Evolutionary conservation across 306 rosid genomes (phyloP), one percentile per base, ranked within the genome.

Genomic region (Vigna unguiculata): DNA sequence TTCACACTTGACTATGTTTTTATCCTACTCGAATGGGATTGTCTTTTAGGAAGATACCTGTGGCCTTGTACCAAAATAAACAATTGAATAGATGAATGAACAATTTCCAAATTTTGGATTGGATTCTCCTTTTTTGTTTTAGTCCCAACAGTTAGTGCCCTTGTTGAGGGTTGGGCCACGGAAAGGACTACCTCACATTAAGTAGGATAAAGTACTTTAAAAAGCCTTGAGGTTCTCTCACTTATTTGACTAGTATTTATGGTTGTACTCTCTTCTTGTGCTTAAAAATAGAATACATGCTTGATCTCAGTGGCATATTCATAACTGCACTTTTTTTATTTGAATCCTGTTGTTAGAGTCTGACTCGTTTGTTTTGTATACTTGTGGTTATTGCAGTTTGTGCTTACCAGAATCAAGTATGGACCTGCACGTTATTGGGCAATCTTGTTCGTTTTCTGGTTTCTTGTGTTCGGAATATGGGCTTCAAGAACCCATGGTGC

Each of bases 361-460:
- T 84, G 55, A 74, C 32, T 69, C 38, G 40, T 72, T 73, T 64
- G 22, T 75, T 70, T 57, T 53, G 43, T 53, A 51, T 86, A 74
- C 34, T 67, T 74, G 65, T 61, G 17, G 64, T 71, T 84, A 69
- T 76, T 83, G 87, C 92, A 95, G 98, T 95, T 92, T 80, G 97
- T 95, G 87, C 97, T 95, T 17, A 90, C 93, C 55, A 95, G 97
- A 85, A 92, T 95, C 83, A 95, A 86, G 90, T 92, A 95, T 34
- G 97, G 97, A 83, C 97, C 96, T 63, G 98, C 98, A 55, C 97
- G 98, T 49, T 95, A 95, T 78, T 95, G 98, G 98, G 98, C 98
- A 63, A 95, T 95, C 80, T 82, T 95, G 86, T 95, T 92, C 20
- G 91, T 95, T 81, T 90, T 95, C 90, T 95, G 97, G 98, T 95